Percentiles rank a stretch among this genome's conserved stretches.
Conservation (phyloP, 495 filamentous ascomycete species). For the Daldinia childiae region DNA sequence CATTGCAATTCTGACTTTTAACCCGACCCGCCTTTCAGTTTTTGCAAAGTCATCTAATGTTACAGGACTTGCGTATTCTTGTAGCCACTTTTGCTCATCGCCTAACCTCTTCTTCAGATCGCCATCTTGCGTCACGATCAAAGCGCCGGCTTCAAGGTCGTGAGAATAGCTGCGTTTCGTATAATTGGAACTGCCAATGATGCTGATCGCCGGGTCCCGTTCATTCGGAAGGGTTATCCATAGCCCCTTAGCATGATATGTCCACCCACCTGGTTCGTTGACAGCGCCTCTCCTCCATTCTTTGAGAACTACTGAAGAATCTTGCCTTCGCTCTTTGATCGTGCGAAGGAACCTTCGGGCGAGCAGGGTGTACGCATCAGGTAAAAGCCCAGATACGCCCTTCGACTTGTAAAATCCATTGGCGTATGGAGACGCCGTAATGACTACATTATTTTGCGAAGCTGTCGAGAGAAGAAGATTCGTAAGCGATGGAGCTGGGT, state of each 20-base stretch:
- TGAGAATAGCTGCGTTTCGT: conserved; percentile 91
- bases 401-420: conserved; percentile 95
- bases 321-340: conserved; percentile 68
- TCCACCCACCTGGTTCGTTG: conserved; percentile 85
- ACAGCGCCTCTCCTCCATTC: conserved; percentile 91
- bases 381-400: conserved; percentile 88
- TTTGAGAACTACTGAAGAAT: conserved; percentile 71
- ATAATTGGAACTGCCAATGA: conserved; percentile 95
- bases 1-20: conserved; percentile 89
- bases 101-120: conserved; percentile 75
- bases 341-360: conserved; percentile 81
- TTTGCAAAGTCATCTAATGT: conserved; percentile 78
- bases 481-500: conserved; percentile 84
- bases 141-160: conserved; percentile 85
- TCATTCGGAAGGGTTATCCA: conserved; percentile 81
- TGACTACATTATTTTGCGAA: conserved; percentile 75
- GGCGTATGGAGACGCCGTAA: conserved; percentile 93
- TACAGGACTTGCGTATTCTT: conserved; percentile 72
- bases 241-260: conserved; percentile 96
- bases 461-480: conserved; percentile 77
- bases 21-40: conserved; percentile 81
- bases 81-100: conserved; percentile 81
- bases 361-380: conserved; percentile 89
- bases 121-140: conserved; percentile 84
- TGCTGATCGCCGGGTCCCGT: conserved; percentile 73